phyloP scores from a whole-genome alignment of 176 grass and related monocot genomes.

The Musa schizocarpa region DNA sequence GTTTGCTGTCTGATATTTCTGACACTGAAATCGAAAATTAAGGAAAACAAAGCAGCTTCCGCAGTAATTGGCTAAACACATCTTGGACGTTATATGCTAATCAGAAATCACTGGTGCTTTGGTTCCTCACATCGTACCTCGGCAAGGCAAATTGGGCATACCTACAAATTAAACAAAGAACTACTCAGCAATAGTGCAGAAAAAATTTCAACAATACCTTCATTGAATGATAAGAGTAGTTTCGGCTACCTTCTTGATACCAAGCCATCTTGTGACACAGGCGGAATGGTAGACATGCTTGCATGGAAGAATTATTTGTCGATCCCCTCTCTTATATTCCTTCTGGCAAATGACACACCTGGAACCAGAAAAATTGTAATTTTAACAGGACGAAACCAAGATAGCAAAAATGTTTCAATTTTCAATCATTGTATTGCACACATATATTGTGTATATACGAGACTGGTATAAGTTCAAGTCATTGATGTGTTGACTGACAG shows the following conservation, averaged over 20 bases:
- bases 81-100: neutral
- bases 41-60: neutral
- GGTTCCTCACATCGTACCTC: slow-evolving; percentile 50
- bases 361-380: slow-evolving; percentile 5
- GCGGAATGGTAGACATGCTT: slow-evolving; percentile 80
- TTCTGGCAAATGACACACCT: slow-evolving; percentile 97
- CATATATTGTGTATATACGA: no score
- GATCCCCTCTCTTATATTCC: slow-evolving; percentile 88
- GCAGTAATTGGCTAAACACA: no score
- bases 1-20: no score
- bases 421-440: no score
- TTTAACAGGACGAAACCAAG: neutral
- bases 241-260: slow-evolving; percentile 64
- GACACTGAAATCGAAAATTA: neutral
- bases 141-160: slow-evolving; percentile 82
- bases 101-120: slow-evolving; percentile 41
- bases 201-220: neutral
- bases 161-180: slow-evolving; percentile 35
- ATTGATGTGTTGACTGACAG: no score
- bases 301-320: slow-evolving; percentile 86
- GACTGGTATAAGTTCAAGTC: no score
- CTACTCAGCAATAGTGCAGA: slow-evolving; percentile 1
- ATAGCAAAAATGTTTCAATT: no score
- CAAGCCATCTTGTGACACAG: slow-evolving; percentile 86
- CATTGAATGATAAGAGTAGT: neutral